Percentiles rank a stretch among this genome's conserved stretches.
phyloP scores from a whole-genome alignment of 768 basidiomycete genomes.

The Astraeus odoratus region DNA sequence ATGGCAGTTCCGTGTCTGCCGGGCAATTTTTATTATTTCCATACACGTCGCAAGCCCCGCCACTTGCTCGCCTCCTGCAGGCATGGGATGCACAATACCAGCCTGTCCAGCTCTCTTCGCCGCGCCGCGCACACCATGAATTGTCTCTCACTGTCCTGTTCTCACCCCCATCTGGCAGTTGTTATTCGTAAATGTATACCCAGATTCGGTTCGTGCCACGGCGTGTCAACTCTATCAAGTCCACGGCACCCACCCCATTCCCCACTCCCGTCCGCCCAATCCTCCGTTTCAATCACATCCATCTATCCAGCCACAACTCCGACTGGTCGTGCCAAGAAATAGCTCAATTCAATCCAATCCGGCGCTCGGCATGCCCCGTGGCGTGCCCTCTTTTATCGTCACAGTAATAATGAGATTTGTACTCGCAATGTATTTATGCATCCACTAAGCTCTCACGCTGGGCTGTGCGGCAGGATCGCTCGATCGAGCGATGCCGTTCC shows the following conservation, averaged over 20 bases:
- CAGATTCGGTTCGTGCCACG: background rate
- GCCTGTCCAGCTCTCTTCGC: background rate
- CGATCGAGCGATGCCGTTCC: background rate
- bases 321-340: background rate
- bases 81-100: no score
- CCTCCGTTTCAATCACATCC: background rate
- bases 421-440: background rate
- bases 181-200: background rate
- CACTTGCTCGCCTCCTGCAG: background rate
- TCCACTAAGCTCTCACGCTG: background rate
- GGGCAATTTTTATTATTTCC: constrained; percentile 11
- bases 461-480: background rate
- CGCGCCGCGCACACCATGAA: background rate
- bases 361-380: background rate
- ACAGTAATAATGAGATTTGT: background rate
- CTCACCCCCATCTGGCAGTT: background rate
- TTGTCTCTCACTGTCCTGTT: no score
- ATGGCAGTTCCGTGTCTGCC: constrained; percentile 10
- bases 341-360: background rate
- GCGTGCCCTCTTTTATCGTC: background rate
- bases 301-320: background rate
- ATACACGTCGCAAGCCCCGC: background rate
- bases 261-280: background rate
- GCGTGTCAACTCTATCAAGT: background rate
- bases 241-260: background rate